Percentiles rank a stretch among this genome's conserved stretches.
These are phyloP conservation scores for Cutaneotrichosporon spelunceum DNA, from an alignment of 1,284 basidiomycete species.

Conservation along the genomic window DNA sequence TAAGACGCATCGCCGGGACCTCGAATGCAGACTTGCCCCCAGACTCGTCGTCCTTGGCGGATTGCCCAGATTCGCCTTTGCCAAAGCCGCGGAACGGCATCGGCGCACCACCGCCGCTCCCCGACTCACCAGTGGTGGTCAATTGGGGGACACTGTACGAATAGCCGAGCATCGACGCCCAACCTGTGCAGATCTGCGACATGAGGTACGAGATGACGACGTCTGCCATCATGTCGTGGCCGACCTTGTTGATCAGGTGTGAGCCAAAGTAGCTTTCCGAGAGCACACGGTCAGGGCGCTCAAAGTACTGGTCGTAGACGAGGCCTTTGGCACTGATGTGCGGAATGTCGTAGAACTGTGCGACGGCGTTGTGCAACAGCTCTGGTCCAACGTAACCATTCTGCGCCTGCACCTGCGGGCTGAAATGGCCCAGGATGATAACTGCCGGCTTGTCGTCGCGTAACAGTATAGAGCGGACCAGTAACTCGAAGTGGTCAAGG, in stretches of 20 bases:
- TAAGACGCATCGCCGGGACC: conserved; percentile 71
- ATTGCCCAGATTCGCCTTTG: conserved; percentile 35
- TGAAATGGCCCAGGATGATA: conserved; percentile 85
- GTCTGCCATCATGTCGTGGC: conserved; percentile 81
- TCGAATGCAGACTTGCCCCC: conserved; percentile 45
- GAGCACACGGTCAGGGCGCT: conserved; percentile 64
- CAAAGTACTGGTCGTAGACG: conserved; percentile 76
- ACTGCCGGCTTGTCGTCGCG: conserved; percentile 85
- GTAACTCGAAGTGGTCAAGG: conserved; percentile 80
- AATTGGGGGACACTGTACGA: conserved; percentile 57
- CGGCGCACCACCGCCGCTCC: conserved; percentile 5
- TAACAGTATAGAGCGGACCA: conserved; percentile 82
- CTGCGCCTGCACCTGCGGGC: conserved; percentile 70
- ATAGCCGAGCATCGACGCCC: conserved; percentile 69
- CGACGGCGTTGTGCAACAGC: conserved; percentile 78
- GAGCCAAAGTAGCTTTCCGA: conserved; percentile 72
- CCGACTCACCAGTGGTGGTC: conserved; percentile 7
- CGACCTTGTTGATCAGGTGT: conserved; percentile 71
- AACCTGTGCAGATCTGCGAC: conserved; percentile 76
- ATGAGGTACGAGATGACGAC: conserved; percentile 82
- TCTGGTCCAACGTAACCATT: conserved; percentile 84
- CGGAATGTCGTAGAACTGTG: conserved; percentile 92
- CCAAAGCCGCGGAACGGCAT: conserved; percentile 45
- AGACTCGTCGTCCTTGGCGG: conserved; percentile 20
- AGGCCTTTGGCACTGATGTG: conserved; percentile 79